These are phyloP conservation scores for Paramecium sonneborni DNA, from an alignment of 73 alveolate species.

Conservation along the genomic window DNA sequence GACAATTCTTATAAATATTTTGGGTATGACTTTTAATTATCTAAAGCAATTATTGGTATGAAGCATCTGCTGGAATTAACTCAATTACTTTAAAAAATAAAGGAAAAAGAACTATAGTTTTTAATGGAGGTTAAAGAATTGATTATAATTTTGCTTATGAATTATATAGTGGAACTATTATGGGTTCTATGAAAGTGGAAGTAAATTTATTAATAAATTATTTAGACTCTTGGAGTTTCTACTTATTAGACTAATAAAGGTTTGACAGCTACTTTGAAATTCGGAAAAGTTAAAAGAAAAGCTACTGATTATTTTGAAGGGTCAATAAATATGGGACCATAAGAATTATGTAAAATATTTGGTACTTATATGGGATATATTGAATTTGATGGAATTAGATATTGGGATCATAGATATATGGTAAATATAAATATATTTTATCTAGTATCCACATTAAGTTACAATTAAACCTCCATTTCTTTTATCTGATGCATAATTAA, in stretches of 20 bases:
- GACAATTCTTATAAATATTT: slow-evolving; percentile 46
- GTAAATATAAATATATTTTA: background rate
- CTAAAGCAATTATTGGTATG: slow-evolving; percentile 49
- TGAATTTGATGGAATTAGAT: slow-evolving; percentile 93
- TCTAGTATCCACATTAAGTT: slow-evolving; percentile 42
- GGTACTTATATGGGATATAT: slow-evolving; percentile 95
- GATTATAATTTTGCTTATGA: slow-evolving; percentile 65
- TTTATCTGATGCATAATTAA: slow-evolving; percentile 47
- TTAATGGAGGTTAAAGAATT: slow-evolving; percentile 65
- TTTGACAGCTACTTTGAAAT: slow-evolving; percentile 67
- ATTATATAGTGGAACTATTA: slow-evolving; percentile 72
- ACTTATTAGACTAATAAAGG: background rate
- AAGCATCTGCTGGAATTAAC: slow-evolving; percentile 68
- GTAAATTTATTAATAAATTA: slow-evolving; percentile 66
- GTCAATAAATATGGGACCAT: slow-evolving; percentile 74
- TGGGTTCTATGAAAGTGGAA: slow-evolving; percentile 84
- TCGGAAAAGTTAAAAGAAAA: slow-evolving; percentile 71
- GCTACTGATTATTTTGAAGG: slow-evolving; percentile 91
- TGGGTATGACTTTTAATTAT: slow-evolving; percentile 35
- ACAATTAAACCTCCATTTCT: slow-evolving; percentile 14
- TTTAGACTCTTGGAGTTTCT: background rate
- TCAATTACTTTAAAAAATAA: slow-evolving; percentile 62
- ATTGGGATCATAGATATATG: slow-evolving; percentile 90
- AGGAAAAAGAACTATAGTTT: slow-evolving; percentile 63
- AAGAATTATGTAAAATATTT: slow-evolving; percentile 74